Percentiles rank a stretch among this genome's conserved stretches.
Conservation (phyloP, 192 early-diverging fungal species). For the Dimargaris verticillata region DNA sequence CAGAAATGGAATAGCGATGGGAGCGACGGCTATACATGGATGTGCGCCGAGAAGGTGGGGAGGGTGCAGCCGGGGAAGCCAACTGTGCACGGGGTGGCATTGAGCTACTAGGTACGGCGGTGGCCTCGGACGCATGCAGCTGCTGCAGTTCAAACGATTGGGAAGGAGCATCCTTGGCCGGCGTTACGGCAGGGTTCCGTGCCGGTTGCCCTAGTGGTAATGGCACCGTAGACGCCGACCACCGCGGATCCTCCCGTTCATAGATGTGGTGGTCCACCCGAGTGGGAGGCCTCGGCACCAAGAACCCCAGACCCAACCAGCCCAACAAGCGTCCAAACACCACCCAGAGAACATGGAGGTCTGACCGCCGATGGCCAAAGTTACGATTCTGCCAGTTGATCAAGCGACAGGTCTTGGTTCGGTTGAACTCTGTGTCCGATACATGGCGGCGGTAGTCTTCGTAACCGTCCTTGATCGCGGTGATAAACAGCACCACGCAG, state of each 20-base stretch:
- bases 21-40: not conserved
- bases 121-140: not conserved
- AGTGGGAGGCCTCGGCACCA: not conserved
- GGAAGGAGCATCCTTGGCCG: not conserved
- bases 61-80: not conserved
- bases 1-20: not conserved
- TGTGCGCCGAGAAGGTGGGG: not conserved
- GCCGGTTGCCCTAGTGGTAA: not conserved
- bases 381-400: constrained; percentile 46
- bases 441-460: constrained; percentile 81
- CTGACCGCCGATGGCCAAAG: not conserved
- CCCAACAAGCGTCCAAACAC: not conserved
- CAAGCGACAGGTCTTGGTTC: constrained; percentile 38
- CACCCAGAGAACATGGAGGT: not conserved
- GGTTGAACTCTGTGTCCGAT: constrained; percentile 70
- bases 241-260: not conserved
- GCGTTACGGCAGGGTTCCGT: too few species aligned
- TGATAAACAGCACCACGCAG: constrained; percentile 60
- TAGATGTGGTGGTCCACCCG: constrained; percentile 5
- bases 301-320: not conserved
- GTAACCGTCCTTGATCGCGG: constrained; percentile 71
- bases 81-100: not conserved
- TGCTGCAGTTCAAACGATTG: not conserved
- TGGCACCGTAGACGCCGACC: not conserved
- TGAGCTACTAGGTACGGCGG: not conserved